These are phyloP conservation scores for Bolboschoenus planiculmis DNA, from an alignment of 176 grass and related monocot species.

Conservation along the genomic window DNA sequence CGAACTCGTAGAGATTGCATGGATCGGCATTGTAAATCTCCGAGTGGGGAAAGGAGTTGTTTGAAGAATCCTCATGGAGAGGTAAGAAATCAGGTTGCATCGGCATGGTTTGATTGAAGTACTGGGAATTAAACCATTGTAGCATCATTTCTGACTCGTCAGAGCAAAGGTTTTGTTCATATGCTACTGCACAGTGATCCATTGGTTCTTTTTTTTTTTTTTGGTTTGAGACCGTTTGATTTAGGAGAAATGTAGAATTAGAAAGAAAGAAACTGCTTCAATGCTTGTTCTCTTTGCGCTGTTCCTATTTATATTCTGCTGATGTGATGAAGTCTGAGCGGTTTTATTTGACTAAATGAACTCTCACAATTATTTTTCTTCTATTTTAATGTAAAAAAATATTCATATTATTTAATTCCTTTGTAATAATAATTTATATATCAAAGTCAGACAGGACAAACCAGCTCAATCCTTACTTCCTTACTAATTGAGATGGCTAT, in stretches of 20 bases:
- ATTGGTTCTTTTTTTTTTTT: conserved; percentile 21
- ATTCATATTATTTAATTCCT: not conserved
- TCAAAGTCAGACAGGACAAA: conserved; percentile 17
- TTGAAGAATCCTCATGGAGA: conserved; percentile 42
- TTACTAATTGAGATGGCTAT: not conserved
- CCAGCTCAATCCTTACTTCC: not conserved
- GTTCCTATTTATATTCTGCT: conserved; percentile 20
- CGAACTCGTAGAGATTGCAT: conserved; percentile 37
- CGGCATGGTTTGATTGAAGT: conserved; percentile 39
- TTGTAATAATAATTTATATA: conserved; percentile 10
- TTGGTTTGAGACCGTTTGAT: not conserved
- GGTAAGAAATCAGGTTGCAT: conserved; percentile 44
- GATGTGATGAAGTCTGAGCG: not conserved
- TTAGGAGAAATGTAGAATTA: not conserved
- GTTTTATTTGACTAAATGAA: conserved; percentile 33
- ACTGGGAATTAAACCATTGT: conserved; percentile 54
- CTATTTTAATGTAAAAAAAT: not conserved
- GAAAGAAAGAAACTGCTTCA: conserved; percentile 6
- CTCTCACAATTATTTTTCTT: not conserved
- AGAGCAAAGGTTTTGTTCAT: not conserved
- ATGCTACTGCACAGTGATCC: conserved; percentile 28
- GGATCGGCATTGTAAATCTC: conserved; percentile 31
- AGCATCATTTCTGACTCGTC: conserved; percentile 41
- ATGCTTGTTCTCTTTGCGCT: not conserved
- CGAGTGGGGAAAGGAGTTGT: conserved; percentile 31